These are phyloP conservation scores for Aurantiochytrium sp. DNA, from an alignment of 108 stramenopile genomes.

Conservation along the genomic window DNA sequence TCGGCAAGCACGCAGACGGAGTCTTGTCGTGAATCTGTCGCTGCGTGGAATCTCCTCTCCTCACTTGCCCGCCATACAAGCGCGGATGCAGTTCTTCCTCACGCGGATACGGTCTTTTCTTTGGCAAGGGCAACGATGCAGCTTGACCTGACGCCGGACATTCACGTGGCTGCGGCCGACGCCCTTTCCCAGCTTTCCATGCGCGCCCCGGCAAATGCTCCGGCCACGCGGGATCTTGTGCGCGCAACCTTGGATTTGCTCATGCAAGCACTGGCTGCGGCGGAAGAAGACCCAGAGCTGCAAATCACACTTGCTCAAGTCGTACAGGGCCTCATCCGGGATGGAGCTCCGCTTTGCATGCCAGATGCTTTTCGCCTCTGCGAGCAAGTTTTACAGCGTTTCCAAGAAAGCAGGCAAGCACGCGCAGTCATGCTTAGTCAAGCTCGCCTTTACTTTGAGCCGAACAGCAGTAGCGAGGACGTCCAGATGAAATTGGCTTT, in stretches of 20 bases:
- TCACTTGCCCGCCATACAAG: neutral
- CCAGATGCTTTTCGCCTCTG: neutral
- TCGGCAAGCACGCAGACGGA: too few relatives aligned
- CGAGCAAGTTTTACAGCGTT: neutral
- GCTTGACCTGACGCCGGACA: neutral
- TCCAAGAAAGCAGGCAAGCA: neutral
- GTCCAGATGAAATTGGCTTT: neutral
- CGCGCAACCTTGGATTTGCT: neutral
- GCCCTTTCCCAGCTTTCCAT: neutral
- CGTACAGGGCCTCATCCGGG: neutral
- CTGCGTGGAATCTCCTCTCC: neutral
- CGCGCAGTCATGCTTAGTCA: neutral
- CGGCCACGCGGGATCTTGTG: neutral
- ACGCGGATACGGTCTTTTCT: neutral
- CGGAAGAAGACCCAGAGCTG: neutral
- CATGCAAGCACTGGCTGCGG: neutral
- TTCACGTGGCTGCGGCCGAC: neutral
- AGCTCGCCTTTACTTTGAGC: neutral
- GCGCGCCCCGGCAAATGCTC: neutral
- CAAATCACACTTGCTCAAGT: neutral
- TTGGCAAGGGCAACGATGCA: neutral
- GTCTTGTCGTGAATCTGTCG: too few relatives aligned
- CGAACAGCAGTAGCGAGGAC: neutral
- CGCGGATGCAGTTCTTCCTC: neutral
- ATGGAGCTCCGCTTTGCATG: neutral